Conservation (phyloP, 1,139 yeast species). For the Casaregolazyma suthepensis region DNA sequence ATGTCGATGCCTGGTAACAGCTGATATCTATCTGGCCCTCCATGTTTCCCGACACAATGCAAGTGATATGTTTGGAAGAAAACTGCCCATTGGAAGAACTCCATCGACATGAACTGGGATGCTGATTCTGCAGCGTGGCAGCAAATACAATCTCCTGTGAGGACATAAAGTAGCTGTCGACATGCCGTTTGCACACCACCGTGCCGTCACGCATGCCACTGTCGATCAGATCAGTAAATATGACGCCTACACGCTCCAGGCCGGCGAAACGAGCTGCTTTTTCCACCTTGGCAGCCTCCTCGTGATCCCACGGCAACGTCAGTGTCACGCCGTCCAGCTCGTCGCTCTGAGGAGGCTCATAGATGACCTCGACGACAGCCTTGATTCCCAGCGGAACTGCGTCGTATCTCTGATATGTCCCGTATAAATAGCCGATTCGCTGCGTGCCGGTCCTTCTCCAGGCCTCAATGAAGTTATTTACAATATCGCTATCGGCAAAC, state of each 20-base stretch:
- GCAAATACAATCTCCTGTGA: slow-evolving; percentile 85
- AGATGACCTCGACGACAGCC: slow-evolving; percentile 88
- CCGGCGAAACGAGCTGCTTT: slow-evolving; percentile 57
- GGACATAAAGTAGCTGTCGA: slow-evolving; percentile 81
- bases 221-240: slow-evolving; percentile 87
- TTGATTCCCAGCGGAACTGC: slow-evolving; percentile 88
- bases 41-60: slow-evolving; percentile 82
- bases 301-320: slow-evolving; percentile 52
- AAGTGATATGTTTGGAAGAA: slow-evolving; percentile 88
- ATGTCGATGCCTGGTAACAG: slow-evolving; percentile 81
- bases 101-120: slow-evolving; percentile 65
- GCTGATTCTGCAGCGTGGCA: slow-evolving; percentile 62
- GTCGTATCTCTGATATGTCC: slow-evolving; percentile 69
- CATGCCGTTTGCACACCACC: slow-evolving; percentile 88
- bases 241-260: slow-evolving; percentile 66
- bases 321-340: slow-evolving; percentile 81
- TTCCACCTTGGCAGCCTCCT: slow-evolving; percentile 37
- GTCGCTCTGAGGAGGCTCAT: slow-evolving; percentile 86
- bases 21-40: slow-evolving; percentile 86
- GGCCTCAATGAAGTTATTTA: slow-evolving; percentile 77
- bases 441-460: slow-evolving; percentile 91
- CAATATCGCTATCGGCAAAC: slow-evolving; percentile 63
- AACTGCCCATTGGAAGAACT: slow-evolving; percentile 53
- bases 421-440: slow-evolving; percentile 79
- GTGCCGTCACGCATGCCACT: slow-evolving; percentile 82